These are phyloP conservation scores for Boletales sp. DNA, from an alignment of 768 basidiomycete species.

Conservation along the genomic window DNA sequence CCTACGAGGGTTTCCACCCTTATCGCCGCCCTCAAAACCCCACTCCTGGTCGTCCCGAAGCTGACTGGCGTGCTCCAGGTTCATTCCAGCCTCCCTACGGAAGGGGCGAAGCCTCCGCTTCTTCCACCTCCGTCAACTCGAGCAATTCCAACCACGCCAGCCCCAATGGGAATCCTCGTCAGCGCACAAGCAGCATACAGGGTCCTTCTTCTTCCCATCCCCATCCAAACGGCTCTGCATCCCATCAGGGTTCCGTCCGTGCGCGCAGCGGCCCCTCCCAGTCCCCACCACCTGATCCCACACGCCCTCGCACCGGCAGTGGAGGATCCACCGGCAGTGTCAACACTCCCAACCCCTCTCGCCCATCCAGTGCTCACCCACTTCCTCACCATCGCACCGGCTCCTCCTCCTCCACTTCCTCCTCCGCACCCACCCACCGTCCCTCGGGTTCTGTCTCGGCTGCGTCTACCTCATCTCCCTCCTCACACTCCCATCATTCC, in stretches of 20 bases:
- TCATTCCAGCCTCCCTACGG: conserved; percentile 74
- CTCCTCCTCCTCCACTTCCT: conserved; percentile 26
- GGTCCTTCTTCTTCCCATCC: conserved; percentile 57
- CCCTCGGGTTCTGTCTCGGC: conserved; percentile 26
- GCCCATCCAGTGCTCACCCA: conserved; percentile 22
- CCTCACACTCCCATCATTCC: conserved; percentile 26
- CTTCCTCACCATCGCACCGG: conserved; percentile 30
- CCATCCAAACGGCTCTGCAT: conserved; percentile 29
- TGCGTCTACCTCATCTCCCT: conserved; percentile 26
- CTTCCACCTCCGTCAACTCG: conserved; percentile 76
- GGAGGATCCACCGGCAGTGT: conserved; percentile 23
- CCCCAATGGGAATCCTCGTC: conserved; percentile 36
- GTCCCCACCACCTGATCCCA: conserved; percentile 16
- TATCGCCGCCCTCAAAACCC: conserved; percentile 62
- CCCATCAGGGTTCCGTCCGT: conserved; percentile 33
- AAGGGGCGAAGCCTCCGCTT: conserved; percentile 74
- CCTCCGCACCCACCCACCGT: conserved; percentile 20
- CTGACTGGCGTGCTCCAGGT: conserved; percentile 49
- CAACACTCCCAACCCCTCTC: conserved; percentile 5
- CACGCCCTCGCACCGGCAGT: conserved; percentile 31
- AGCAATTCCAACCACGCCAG: conserved; percentile 33
- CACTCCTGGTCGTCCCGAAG: conserved; percentile 28
- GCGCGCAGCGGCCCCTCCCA: conserved; percentile 35
- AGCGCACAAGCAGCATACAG: conserved; percentile 69
- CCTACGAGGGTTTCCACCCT: conserved; percentile 67